phyloP scores from a whole-genome alignment of 2,329 filamentous ascomycete species.

The Geosmithia morbida region DNA sequence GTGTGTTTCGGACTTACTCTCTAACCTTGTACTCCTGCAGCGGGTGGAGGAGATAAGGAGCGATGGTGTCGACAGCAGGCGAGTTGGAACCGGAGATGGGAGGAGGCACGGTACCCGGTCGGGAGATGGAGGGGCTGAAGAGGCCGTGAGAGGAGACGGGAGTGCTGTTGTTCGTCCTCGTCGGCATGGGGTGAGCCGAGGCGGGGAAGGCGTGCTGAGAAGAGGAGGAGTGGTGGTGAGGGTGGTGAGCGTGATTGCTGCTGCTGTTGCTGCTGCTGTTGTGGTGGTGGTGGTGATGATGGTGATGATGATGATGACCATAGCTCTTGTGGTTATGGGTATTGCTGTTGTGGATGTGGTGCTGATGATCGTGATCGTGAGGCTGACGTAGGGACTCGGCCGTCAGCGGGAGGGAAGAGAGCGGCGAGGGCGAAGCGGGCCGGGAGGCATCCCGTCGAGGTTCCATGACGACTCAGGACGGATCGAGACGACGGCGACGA shows the following conservation, averaged over 20 bases:
- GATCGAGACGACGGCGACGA: not conserved
- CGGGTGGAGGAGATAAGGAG: conserved; percentile 56
- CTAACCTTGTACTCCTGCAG: conserved; percentile 59
- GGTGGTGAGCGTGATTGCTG: not conserved
- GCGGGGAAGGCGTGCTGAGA: conserved; percentile 12
- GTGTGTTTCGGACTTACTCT: conserved; percentile 43
- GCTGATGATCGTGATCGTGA: too few relatives aligned
- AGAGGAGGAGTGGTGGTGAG: conserved; percentile 6
- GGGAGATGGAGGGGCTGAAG: conserved; percentile 36
- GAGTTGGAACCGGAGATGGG: conserved; percentile 35
- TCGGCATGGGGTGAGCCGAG: conserved; percentile 21
- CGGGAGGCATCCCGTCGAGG: not conserved
- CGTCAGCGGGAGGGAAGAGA: not conserved
- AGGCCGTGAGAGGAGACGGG: conserved; percentile 47
- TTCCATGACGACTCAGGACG: not conserved
- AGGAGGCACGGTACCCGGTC: conserved; percentile 20
- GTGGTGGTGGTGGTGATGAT: conserved; percentile 1
- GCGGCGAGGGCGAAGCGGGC: conserved; percentile 1
- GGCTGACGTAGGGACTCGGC: too few relatives aligned
- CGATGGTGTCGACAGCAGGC: conserved; percentile 31
- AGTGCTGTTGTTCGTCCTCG: conserved; percentile 38
- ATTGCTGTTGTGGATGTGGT: not conserved
- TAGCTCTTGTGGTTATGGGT: not conserved
- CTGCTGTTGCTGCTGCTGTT: not conserved
- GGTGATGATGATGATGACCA: not conserved